These are phyloP conservation scores for Sequoia sempervirens DNA, from an alignment of 75 land plant species.

Conservation along the genomic window DNA sequence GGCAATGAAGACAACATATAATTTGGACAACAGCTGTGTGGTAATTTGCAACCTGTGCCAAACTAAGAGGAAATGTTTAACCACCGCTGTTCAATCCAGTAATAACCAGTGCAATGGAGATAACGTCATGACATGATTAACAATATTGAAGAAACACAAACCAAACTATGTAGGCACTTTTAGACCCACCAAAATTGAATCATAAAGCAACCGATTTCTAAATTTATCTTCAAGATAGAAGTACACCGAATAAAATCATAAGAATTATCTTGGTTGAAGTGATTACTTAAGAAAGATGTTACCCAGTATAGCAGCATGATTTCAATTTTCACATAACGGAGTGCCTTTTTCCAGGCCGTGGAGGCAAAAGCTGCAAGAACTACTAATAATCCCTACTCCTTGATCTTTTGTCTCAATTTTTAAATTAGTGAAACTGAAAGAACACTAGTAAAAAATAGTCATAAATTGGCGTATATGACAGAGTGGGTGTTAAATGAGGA, in stretches of 20 bases:
- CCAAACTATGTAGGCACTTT: not conserved
- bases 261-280: not conserved
- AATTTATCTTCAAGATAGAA: not conserved
- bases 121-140: not conserved
- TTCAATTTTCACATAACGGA: not conserved
- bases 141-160: not conserved
- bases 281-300: not conserved
- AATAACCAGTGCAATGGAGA: not conserved
- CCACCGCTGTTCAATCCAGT: not conserved
- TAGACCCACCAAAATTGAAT: not conserved
- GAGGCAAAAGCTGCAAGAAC: not conserved
- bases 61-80: too few relatives aligned
- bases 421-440: not conserved
- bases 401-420: not conserved
- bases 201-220: not conserved
- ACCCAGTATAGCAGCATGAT: not conserved
- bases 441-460: not conserved
- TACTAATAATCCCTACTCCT: not conserved
- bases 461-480: not conserved
- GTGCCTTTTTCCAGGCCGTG: not conserved
- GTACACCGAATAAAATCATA: not conserved
- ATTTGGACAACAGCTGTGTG: not conserved
- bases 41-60: not conserved
- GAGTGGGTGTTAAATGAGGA: not conserved
- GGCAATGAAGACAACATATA: not conserved